These are phyloP conservation scores for Auricularia cornea DNA, from an alignment of 768 basidiomycete genomes.

Conservation along the genomic window DNA sequence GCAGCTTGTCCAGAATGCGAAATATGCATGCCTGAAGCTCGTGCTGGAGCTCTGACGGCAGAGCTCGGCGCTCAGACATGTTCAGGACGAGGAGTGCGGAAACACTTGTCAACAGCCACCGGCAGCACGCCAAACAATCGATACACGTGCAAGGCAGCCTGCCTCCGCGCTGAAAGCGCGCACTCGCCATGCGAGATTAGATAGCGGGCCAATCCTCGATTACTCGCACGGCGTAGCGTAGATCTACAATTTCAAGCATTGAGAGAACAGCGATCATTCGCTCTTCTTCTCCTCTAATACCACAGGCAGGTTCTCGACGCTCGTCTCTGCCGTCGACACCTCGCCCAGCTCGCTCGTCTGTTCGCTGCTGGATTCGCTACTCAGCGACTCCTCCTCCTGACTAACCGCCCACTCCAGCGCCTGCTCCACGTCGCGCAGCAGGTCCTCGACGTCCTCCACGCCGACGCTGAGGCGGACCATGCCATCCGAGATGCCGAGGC, in stretches of 20 bases:
- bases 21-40: too few species aligned
- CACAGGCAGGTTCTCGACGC: neutral
- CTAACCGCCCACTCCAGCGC: constrained; percentile 43
- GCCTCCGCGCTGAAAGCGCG: too few species aligned
- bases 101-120: too few species aligned
- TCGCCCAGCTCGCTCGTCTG: neutral
- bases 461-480: constrained; percentile 79
- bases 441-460: constrained; percentile 79
- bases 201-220: too few species aligned
- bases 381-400: neutral
- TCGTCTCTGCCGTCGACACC: neutral
- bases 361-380: neutral
- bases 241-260: neutral
- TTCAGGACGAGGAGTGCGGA: too few species aligned
- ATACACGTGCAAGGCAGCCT: too few species aligned
- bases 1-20: too few species aligned
- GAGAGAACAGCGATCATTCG: neutral
- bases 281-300: neutral
- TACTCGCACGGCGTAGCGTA: neutral
- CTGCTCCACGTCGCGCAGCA: constrained; percentile 61
- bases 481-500: constrained; percentile 70
- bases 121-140: too few species aligned
- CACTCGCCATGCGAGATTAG: too few species aligned
- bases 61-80: too few species aligned
- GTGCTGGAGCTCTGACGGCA: too few species aligned